phyloP scores from a whole-genome alignment of 352 stramenopile species.

The Stramenopiles sp. region DNA sequence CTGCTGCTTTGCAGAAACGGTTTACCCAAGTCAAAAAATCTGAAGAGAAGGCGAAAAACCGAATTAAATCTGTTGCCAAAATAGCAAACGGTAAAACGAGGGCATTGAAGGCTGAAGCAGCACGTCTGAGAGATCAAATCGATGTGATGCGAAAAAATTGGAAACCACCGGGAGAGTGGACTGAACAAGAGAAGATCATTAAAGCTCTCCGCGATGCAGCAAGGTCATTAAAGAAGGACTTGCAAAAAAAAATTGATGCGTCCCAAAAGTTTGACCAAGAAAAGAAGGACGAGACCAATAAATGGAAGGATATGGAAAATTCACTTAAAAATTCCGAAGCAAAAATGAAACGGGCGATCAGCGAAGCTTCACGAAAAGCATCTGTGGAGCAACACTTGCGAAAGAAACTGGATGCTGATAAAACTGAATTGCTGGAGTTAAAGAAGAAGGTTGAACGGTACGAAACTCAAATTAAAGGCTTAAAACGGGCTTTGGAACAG shows the following conservation, averaged over 20 bases:
- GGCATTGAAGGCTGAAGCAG: background rate
- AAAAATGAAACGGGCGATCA: background rate
- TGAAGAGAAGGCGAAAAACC: background rate
- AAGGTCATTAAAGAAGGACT: background rate
- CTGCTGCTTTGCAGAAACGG: background rate
- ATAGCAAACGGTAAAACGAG: background rate
- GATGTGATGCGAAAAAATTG: background rate
- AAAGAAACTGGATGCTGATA: background rate
- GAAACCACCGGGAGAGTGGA: background rate
- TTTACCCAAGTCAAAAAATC: background rate
- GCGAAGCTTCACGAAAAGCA: background rate
- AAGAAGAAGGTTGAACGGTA: background rate
- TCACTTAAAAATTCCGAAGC: background rate
- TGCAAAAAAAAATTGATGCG: background rate
- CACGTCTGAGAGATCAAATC: background rate
- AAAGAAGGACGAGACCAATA: background rate
- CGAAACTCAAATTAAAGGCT: background rate
- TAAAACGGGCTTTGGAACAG: background rate
- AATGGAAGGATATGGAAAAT: background rate
- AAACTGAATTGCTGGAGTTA: background rate
- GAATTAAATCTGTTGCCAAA: background rate
- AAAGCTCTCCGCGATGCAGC: background rate
- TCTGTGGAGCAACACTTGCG: background rate
- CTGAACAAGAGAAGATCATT: background rate
- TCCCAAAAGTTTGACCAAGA: background rate